These are phyloP conservation scores for Xylariaceae sp. DNA, from an alignment of 2,329 filamentous ascomycete species.

Conservation along the genomic window DNA sequence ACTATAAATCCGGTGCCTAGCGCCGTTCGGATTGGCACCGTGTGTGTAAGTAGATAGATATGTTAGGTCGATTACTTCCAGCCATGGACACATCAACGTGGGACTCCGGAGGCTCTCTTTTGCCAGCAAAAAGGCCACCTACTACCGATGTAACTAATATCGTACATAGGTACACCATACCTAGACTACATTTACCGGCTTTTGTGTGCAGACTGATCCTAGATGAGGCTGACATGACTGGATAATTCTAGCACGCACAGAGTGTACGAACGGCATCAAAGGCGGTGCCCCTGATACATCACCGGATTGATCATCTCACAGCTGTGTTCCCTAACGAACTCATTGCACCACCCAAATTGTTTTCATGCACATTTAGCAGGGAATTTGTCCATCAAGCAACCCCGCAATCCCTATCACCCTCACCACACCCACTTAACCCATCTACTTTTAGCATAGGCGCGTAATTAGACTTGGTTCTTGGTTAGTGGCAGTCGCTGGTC, in stretches of 20 bases:
- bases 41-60: not conserved
- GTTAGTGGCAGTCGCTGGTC: not conserved
- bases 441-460: not conserved
- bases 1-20: not conserved
- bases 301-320: too few species aligned
- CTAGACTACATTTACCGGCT: conserved; percentile 13
- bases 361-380: too few species aligned
- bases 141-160: too few species aligned
- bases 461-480: not conserved
- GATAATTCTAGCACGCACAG: not conserved
- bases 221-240: conserved; percentile 16
- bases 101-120: too few species aligned
- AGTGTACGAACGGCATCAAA: too few species aligned
- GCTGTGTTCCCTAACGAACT: too few species aligned
- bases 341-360: too few species aligned
- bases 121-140: too few species aligned
- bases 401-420: not conserved
- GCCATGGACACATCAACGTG: too few species aligned
- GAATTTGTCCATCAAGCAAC: not conserved
- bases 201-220: conserved; percentile 15
- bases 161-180: not conserved
- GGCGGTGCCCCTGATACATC: too few species aligned
- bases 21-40: not conserved
- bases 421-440: not conserved
- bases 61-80: too few species aligned